These are phyloP conservation scores for Coniosporium apollinis DNA, from an alignment of 495 filamentous ascomycete genomes.

Conservation along the genomic window DNA sequence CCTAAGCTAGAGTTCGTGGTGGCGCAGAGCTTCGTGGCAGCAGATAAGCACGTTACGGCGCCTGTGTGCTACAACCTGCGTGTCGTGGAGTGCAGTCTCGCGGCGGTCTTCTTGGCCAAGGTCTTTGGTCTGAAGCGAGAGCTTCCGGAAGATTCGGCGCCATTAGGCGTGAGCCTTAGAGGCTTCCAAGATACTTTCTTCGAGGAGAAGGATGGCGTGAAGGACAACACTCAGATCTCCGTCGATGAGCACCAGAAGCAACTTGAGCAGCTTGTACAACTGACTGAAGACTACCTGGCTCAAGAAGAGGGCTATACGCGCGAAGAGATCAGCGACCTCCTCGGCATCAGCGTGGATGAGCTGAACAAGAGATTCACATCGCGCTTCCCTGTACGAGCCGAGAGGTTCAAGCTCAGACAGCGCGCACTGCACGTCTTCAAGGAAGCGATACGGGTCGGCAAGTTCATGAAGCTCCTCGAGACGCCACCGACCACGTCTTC, in stretches of 20 bases:
- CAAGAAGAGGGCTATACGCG: conserved; percentile 74
- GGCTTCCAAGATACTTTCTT: conserved; percentile 77
- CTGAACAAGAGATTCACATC: conserved; percentile 60
- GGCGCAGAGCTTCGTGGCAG: conserved; percentile 81
- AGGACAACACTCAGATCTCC: conserved; percentile 23
- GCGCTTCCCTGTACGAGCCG: conserved; percentile 73
- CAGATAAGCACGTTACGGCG: conserved; percentile 86
- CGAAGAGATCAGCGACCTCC: conserved; percentile 61
- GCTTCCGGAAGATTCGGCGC: conserved; percentile 64
- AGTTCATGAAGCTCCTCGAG: conserved; percentile 57
- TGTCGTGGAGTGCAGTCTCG: conserved; percentile 86
- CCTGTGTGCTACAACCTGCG: conserved; percentile 92
- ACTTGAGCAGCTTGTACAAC: conserved; percentile 47
- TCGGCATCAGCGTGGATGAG: conserved; percentile 50
- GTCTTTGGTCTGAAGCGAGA: conserved; percentile 34
- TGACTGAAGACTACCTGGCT: conserved; percentile 45
- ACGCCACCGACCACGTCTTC: conserved; percentile 24
- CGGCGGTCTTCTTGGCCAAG: conserved; percentile 57
- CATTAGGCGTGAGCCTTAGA: conserved; percentile 66
- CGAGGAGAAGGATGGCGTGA: conserved; percentile 36
- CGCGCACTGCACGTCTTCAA: conserved; percentile 78
- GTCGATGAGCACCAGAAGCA: conserved; percentile 39
- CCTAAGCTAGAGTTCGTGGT: conserved; percentile 84
- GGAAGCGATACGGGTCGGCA: conserved; percentile 72
- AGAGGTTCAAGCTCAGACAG: conserved; percentile 73